These are phyloP conservation scores for Piper longum DNA, from an alignment of 164 flowering plant species.

Conservation along the genomic window DNA sequence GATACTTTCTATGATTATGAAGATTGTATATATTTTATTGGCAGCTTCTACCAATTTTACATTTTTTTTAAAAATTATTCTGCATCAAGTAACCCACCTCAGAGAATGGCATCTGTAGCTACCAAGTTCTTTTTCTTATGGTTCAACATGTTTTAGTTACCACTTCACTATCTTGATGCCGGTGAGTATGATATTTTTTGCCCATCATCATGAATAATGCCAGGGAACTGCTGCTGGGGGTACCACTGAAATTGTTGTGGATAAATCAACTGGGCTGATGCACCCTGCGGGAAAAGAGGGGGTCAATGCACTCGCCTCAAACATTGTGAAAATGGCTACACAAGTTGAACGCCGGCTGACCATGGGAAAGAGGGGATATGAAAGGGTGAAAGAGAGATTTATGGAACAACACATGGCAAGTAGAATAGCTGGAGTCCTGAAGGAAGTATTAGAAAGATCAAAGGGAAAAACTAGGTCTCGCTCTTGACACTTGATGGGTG, in stretches of 20 bases:
- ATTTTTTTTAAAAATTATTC: too few relatives aligned
- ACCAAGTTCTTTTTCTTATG: too few relatives aligned
- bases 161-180: too few relatives aligned
- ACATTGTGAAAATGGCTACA: constrained; percentile 73
- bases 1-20: too few relatives aligned
- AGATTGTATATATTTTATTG: too few relatives aligned
- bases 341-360: constrained; percentile 60
- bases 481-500: constrained; percentile 3
- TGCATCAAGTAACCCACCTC: too few relatives aligned
- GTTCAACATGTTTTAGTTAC: too few relatives aligned
- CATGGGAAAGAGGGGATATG: constrained; percentile 77
- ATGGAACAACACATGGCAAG: constrained; percentile 76
- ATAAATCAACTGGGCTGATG: constrained; percentile 71
- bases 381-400: constrained; percentile 71
- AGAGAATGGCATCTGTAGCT: too few relatives aligned
- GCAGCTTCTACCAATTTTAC: too few relatives aligned
- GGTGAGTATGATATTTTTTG: background rate
- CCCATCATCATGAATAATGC: background rate
- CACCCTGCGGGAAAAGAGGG: constrained; percentile 92
- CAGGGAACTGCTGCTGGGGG: constrained; percentile 99
- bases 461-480: constrained; percentile 8
- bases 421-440: constrained; percentile 67
- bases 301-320: constrained; percentile 59
- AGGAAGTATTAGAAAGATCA: constrained; percentile 48
- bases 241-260: constrained; percentile 80